Evolutionary conservation across 108 stramenopile species (phyloP).

Genomic region (Thalassiosira profunda): DNA sequence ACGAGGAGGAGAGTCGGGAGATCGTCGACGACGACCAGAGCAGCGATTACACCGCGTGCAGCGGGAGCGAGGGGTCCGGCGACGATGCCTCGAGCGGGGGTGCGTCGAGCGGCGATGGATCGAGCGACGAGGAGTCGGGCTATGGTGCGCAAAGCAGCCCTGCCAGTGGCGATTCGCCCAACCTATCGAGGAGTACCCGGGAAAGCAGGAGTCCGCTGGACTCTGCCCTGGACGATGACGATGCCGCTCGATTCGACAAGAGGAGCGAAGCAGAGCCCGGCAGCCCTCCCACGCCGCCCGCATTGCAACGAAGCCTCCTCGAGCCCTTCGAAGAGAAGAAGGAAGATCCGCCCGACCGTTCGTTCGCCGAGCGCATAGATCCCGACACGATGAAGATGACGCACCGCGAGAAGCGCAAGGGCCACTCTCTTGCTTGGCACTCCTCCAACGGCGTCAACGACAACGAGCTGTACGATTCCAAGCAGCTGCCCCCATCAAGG

Average conservation of each 20-base stretch:
- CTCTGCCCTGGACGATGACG: too few relatives aligned
- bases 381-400: slow-evolving; percentile 11
- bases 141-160: too few relatives aligned
- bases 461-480: slow-evolving; percentile 4
- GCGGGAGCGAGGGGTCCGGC: background rate
- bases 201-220: too few relatives aligned
- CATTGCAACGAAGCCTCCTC: background rate
- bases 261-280: too few relatives aligned
- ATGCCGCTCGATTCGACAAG: too few relatives aligned
- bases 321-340: background rate
- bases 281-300: too few relatives aligned
- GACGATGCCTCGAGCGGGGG: background rate
- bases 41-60: background rate
- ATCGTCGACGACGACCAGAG: background rate
- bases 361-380: background rate
- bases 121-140: too few relatives aligned
- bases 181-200: too few relatives aligned
- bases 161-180: too few relatives aligned
- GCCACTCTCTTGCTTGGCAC: slow-evolving; percentile 12
- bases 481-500: background rate
- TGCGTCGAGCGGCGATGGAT: too few relatives aligned
- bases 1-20: background rate
- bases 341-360: background rate
- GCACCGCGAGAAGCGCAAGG: slow-evolving; percentile 2
- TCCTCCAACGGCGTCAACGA: slow-evolving; percentile 15